Percentiles rank a stretch among this genome's conserved stretches.
Evolutionary conservation across 2,329 filamentous ascomycete genomes (phyloP).

Genomic region (Stenocarpella maydis): DNA sequence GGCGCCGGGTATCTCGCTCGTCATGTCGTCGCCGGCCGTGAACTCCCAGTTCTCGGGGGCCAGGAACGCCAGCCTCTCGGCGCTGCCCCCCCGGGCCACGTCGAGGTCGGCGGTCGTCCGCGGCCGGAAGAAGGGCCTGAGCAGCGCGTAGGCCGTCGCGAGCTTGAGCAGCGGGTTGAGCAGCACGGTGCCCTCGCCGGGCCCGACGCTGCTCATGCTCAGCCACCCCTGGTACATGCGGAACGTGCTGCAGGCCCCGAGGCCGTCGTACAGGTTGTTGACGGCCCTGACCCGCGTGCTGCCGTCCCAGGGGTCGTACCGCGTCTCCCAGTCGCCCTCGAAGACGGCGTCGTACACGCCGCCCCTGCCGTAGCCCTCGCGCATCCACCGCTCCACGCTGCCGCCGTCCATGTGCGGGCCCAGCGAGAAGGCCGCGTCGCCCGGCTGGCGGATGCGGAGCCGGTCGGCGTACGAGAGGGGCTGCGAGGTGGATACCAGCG

Average conservation of each 20-base stretch:
- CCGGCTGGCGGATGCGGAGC: slow-evolving; percentile 75
- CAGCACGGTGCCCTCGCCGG: slow-evolving; percentile 79
- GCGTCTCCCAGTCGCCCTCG: slow-evolving; percentile 75
- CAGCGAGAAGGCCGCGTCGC: slow-evolving; percentile 74
- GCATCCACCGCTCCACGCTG: slow-evolving; percentile 79
- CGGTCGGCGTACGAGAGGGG: slow-evolving; percentile 76
- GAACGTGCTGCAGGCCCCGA: slow-evolving; percentile 85
- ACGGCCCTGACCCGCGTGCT: slow-evolving; percentile 72
- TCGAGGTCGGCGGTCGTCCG: slow-evolving; percentile 16
- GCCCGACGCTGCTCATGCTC: slow-evolving; percentile 75
- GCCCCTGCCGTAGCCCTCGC: slow-evolving; percentile 69
- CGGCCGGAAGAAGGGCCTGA: slow-evolving; percentile 82
- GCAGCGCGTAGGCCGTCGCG: slow-evolving; percentile 80
- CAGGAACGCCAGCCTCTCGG: slow-evolving; percentile 50
- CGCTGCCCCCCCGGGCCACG: slow-evolving; percentile 34
- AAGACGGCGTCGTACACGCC: slow-evolving; percentile 79
- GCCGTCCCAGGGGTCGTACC: slow-evolving; percentile 84
- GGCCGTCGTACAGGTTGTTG: slow-evolving; percentile 80
- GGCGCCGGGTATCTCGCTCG: slow-evolving; percentile 73
- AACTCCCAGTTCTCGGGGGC: slow-evolving; percentile 67
- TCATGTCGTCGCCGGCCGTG: slow-evolving; percentile 54
- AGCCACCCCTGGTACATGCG: slow-evolving; percentile 93
- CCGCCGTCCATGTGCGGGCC: slow-evolving; percentile 80
- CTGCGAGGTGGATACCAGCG: slow-evolving; percentile 58
- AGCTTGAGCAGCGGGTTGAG: slow-evolving; percentile 82